Conservation (phyloP, 2,329 filamentous ascomycete genomes). For the Colletotrichum costaricense region DNA sequence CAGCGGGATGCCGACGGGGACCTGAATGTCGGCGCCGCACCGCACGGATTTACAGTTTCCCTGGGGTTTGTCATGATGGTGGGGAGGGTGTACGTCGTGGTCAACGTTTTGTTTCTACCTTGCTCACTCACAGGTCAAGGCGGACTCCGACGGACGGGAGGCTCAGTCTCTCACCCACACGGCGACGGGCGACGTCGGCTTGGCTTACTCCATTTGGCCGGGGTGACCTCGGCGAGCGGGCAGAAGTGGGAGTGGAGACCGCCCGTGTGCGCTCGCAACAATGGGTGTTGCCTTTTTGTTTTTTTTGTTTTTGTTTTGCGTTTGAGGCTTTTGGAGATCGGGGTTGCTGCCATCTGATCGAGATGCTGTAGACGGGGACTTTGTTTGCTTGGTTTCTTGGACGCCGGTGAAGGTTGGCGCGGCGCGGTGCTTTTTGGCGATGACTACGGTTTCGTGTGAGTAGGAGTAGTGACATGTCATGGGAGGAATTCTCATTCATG, state of each 20-base stretch:
- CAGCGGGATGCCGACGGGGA: background rate
- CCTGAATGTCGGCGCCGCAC: background rate
- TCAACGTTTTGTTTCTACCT: too few species aligned
- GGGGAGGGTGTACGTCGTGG: background rate
- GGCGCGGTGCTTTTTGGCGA: background rate
- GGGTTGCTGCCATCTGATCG: constrained; percentile 6
- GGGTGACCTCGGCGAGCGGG: background rate
- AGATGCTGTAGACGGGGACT: background rate
- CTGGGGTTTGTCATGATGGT: background rate
- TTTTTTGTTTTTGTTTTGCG: background rate
- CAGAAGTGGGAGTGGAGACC: background rate
- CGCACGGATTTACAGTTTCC: background rate
- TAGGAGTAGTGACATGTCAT: background rate
- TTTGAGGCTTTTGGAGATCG: background rate
- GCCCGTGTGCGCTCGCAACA: background rate
- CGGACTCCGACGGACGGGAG: background rate
- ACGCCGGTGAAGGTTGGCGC: background rate
- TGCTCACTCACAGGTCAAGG: background rate
- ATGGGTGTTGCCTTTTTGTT: too few species aligned
- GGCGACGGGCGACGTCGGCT: background rate
- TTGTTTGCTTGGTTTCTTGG: background rate
- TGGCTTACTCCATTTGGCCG: background rate
- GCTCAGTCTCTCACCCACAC: too few species aligned
- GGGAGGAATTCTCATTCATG: too few species aligned
- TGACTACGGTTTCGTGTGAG: background rate